phyloP scores from a whole-genome alignment of 306 rosid genomes.

The Fragaria nilgerrensis region DNA sequence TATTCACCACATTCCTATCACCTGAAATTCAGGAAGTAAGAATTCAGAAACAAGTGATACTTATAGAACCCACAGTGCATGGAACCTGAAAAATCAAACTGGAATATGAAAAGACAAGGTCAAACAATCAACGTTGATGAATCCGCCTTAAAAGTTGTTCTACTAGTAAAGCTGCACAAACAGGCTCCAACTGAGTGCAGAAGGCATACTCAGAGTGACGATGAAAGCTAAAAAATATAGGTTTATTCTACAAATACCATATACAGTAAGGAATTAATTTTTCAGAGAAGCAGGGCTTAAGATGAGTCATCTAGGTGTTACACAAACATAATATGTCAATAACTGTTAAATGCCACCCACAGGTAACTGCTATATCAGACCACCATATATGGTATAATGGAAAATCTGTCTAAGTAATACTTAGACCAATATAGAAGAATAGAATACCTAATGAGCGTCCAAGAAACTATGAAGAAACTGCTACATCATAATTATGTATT shows the following conservation, averaged over 20 bases:
- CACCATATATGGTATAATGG: background rate
- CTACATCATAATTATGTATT: background rate
- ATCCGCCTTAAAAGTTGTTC: background rate
- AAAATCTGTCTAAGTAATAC: background rate
- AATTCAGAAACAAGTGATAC: conserved; percentile 16
- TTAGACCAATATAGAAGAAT: conserved; percentile 1
- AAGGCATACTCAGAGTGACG: conserved; percentile 6
- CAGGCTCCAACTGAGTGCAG: conserved; percentile 19
- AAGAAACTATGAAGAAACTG: background rate
- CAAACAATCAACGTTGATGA: background rate
- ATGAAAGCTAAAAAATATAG: background rate
- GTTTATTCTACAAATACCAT: background rate
- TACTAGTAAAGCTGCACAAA: conserved; percentile 20
- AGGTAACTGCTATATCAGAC: background rate
- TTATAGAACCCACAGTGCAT: background rate
- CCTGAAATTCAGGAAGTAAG: conserved; percentile 42
- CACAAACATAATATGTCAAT: background rate
- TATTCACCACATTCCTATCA: conserved; percentile 40
- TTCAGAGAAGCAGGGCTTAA: conserved; percentile 1
- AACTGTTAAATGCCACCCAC: background rate
- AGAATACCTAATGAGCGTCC: background rate
- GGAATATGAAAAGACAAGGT: background rate
- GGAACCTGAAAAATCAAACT: background rate
- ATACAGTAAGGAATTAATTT: background rate
- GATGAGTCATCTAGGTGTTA: conserved; percentile 1